Conservation (phyloP, 805 yeast genomes). For the Candida ponderosae region DNA sequence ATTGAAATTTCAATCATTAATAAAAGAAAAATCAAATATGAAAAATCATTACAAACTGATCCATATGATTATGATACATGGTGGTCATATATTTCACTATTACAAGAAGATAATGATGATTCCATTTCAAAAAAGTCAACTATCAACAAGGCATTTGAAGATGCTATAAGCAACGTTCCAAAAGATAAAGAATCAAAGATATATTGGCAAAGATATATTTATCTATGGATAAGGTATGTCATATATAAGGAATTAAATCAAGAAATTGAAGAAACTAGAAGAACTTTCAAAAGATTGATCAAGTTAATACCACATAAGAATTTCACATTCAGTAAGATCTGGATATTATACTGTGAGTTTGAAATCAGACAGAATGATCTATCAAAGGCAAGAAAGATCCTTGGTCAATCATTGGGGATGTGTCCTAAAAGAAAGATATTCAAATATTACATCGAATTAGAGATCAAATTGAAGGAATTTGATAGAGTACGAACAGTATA, state of each 20-base stretch:
- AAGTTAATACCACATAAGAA: conserved; percentile 45
- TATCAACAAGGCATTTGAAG: conserved; percentile 22
- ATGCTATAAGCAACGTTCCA: conserved; percentile 36
- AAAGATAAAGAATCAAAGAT: conserved; percentile 21
- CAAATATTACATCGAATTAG: conserved; percentile 59
- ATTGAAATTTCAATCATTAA: conserved; percentile 43
- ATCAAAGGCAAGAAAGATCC: conserved; percentile 49
- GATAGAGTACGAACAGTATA: conserved; percentile 71
- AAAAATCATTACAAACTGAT: conserved; percentile 33
- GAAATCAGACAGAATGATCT: conserved; percentile 57
- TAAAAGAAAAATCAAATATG: conserved; percentile 52
- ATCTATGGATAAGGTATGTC: conserved; percentile 63
- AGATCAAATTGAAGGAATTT: conserved; percentile 63
- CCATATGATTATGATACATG: conserved; percentile 68
- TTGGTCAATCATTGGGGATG: conserved; percentile 68
- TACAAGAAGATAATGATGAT: conserved; percentile 34
- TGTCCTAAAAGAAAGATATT: conserved; percentile 54
- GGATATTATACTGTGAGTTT: conserved; percentile 68
- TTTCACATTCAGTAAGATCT: conserved; percentile 64
- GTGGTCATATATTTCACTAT: conserved; percentile 60
- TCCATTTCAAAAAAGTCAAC: conserved; percentile 22
- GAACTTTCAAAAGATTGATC: conserved; percentile 42
- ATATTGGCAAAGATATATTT: conserved; percentile 64
- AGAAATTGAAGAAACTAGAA: conserved; percentile 39
- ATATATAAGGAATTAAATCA: conserved; percentile 48